Evolutionary conservation across 768 basidiomycete species (phyloP), one percentile per base, ranked within the genome.

Genomic region (Roridomyces roridus): DNA sequence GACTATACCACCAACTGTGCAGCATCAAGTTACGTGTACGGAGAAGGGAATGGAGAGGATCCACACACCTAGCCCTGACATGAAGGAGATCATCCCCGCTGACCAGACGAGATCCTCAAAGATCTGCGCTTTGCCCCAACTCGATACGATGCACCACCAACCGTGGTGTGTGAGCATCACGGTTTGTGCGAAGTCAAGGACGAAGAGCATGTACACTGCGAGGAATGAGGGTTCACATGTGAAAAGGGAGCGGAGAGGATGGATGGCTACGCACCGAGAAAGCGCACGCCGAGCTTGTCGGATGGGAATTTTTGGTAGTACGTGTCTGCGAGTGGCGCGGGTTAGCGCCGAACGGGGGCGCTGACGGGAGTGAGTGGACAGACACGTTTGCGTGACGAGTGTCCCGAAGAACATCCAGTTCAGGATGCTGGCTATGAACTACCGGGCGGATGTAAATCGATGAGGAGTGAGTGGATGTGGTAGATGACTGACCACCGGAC

Each of bases 381-480:
- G 4, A 55, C 54, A 50, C 6, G 43, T 25, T 25, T 56, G 55
- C 46, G 50, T 44, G 35, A 56, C 20, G 21, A 56, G 55, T 2
- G 47, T 56, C 6, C 55, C 55, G 26, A 50, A 47, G n/a, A 56
- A 45, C 34, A 56, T 44, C 55, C 55, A 56, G 25, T 56, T 56
- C 15, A 56, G 55, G 20, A 56, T 44, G 12, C 45, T 56, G 9
- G n/a, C 46, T 15, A 56, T 56, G 21, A 44, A 56, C 55, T 56
- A 34, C n/a, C n/a, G n/a, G n/a, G n/a, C n/a, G n/a, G n/a, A n/a
- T n/a, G 31, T 4, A 15, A 8, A 4, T 34, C 31, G 7, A 34
- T 34, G 10, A 34, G 4, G 15, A 34, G 15, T 10, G 31, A 34
- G 11, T 34, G 31, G 7, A 34, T 10, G 31, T 34, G 31, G 31